Evolutionary conservation across 169 alveolate genomes (phyloP), one percentile per base, ranked within the genome.

Genomic region (Babesia microti): DNA sequence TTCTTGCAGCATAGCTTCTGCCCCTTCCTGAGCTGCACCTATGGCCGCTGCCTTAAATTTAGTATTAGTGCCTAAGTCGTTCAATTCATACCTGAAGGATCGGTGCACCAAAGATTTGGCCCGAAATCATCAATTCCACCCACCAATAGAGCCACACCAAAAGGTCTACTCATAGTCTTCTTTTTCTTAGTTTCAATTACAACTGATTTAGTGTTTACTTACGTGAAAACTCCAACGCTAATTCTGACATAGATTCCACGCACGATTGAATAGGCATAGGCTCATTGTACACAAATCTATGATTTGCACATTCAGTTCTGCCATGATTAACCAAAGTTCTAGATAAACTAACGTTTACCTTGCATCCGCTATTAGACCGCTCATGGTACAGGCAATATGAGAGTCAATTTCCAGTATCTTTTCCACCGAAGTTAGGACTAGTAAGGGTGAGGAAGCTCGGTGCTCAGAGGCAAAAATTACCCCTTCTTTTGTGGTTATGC

Each of bases 341-440:
- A 52, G 12, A 4, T 15, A 11, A 11, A 30, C 11, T 30, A 30
- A 11, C 36, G 11, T 30, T 6, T 18, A 60, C 72, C 66, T 53
- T 15, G 99, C 98, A 65, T 95, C 99, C 9, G 98, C 97, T 30
- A 92, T 89, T 12, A 95, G 84, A 15, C 99, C 99, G 55, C 96
- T 85, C 91, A 88, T 89, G 22, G 98, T 96, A 58, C 98, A 92
- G 3, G 95, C 98, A 9, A 92, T 78, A 65, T 94, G 98, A 42
- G 63, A 43, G 79, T 92, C 99, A 35, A 93, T 88, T 68, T 89
- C 92, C 69, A 83, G 75, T 9, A 95, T 80, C 67, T 95, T 95
- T 55, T 92, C 97, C n/a, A 92, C 68, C 22, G 89, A 68, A 32
- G 87, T 80, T 22, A 92, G 91, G 41, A 88, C 95, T 73, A 91